Evolutionary conservation across 208 protist species (phyloP).

Genomic region (Trypanosoma conorhini): DNA sequence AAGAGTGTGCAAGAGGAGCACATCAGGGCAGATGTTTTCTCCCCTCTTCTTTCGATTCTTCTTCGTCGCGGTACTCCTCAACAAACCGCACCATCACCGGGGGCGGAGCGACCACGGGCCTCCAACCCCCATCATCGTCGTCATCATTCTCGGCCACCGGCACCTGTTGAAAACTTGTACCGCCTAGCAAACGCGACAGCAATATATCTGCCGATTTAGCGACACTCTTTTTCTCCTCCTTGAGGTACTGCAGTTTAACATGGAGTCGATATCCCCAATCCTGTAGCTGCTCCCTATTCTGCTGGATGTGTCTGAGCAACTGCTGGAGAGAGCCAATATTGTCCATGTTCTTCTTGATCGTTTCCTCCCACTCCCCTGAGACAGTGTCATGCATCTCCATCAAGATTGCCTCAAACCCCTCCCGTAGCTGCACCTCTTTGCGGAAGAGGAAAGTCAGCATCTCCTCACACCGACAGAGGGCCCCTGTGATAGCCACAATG

Average conservation of each 20-base stretch:
- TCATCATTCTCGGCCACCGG: background rate
- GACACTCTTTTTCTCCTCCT: constrained; percentile 16
- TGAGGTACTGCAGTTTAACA: constrained; percentile 13
- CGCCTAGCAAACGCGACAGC: background rate
- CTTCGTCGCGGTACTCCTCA: constrained; percentile 11
- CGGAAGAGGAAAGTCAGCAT: background rate
- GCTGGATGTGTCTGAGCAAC: constrained; percentile 9
- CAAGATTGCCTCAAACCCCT: constrained; percentile 15
- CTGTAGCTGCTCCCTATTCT: constrained; percentile 19
- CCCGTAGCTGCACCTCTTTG: constrained; percentile 17
- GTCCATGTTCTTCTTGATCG: background rate
- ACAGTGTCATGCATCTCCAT: constrained; percentile 21
- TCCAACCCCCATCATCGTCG: background rate
- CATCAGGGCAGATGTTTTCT: background rate
- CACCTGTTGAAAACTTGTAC: background rate
- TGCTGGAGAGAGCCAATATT: background rate
- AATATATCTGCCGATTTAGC: constrained; percentile 8
- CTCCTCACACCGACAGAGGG: constrained; percentile 14
- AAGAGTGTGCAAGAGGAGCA: constrained; percentile 2
- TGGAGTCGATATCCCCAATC: constrained; percentile 6
- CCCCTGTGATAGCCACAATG: constrained; percentile 1
- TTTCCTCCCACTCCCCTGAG: background rate
- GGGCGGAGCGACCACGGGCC: background rate
- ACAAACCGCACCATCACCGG: constrained; percentile 25
- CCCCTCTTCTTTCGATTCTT: background rate